Base-by-base conservation (phyloP, 345 rosid species). In the Acer yangbiense region DNA sequence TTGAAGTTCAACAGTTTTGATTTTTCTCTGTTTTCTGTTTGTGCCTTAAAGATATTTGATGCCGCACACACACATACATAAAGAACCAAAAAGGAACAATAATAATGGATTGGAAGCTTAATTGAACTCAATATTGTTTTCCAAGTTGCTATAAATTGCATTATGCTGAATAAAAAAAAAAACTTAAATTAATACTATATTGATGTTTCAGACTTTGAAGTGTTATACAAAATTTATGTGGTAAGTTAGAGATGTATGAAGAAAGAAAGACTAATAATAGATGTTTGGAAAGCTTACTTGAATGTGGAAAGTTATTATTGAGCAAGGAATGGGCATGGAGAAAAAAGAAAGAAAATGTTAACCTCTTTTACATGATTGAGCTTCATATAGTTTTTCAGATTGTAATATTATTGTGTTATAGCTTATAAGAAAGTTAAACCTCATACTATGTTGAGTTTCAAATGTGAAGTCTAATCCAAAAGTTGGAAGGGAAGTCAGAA, bases 401-500 rank as follows among this genome's bases (percentile, higher is more conserved):
- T 35, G 69, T 66, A 39, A 17, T 32, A 7, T 35, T 32, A 39
- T 66, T 66, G 48, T 66, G 23, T 8, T 35, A 16, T 66, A 18
- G 7, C 48, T 6, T 65, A 8, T 65, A 43, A 43, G 9, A 43
- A 66, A n/a, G 48, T 10, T 18, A 39, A 35, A 66, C n/a, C 48
- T 66, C 52, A 35, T n/a, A n/a, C 3, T 17, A 16, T 67, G 70
- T 41, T 72, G 23, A 32, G 46, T 52, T 65, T 23, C 18, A 44
- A 23, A 63, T 46, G 10, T 61, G 32, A 20, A 43, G 67, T 39
- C 29, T 41, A 25, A 46, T 46, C 70, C 52, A 67, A 3, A 25
- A 74, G 20, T 73, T 62, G n/a, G 17, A 39, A 20, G 21, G 66
- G 16, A 23, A 64, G 61, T 48, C 32, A 74, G 52, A 68, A 18